Conservation (phyloP, 306 rosid genomes). For the Quercus variabilis region DNA sequence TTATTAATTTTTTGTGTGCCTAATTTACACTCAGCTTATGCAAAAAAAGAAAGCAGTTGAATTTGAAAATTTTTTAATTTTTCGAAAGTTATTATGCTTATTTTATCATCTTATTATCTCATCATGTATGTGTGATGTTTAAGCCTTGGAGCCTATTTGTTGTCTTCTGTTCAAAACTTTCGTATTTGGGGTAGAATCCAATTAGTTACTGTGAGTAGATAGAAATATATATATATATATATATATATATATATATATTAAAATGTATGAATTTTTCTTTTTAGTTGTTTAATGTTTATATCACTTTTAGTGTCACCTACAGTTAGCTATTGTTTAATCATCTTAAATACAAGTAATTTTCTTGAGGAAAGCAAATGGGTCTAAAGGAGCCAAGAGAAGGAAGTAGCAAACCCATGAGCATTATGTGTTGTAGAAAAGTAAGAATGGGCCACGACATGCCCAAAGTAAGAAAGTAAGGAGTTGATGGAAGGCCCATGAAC, state of each 20-base stretch:
- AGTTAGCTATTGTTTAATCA: neutral
- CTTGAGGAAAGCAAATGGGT: too few species aligned
- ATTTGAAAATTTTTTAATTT: neutral
- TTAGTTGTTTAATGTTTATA: neutral
- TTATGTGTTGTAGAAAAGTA: too few species aligned
- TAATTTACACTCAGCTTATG: too few species aligned
- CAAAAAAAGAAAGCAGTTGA: neutral
- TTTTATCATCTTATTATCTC: neutral
- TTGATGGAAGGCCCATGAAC: too few species aligned
- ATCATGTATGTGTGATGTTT: neutral
- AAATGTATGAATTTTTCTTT: neutral
- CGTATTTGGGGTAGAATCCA: neutral
- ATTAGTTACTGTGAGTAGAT: neutral
- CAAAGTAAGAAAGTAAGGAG: too few species aligned
- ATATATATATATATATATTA: neutral
- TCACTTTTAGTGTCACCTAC: neutral
- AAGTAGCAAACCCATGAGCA: too few species aligned
- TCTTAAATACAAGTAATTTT: neutral
- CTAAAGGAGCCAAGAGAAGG: too few species aligned
- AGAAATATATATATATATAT: neutral
- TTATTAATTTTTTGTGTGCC: too few species aligned
- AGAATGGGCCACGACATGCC: too few species aligned
- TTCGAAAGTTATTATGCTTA: neutral
- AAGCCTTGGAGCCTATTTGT: constrained; percentile 1
- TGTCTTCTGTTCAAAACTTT: constrained; percentile 1